Evolutionary conservation across 2,329 filamentous ascomycete species (phyloP).

Genomic region (Triangularia verruculosa): DNA sequence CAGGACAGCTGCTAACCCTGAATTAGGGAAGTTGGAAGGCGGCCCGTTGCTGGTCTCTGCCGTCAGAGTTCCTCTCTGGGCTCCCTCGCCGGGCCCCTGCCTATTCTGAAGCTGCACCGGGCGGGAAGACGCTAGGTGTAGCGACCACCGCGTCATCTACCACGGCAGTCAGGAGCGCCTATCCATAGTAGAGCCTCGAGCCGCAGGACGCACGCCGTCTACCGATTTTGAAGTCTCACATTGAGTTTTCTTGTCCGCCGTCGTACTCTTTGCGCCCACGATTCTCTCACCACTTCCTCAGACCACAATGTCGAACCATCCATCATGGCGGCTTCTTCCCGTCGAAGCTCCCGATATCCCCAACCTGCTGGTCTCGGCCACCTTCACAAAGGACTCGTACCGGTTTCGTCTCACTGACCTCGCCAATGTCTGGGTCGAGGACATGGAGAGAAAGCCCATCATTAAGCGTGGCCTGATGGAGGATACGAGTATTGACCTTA

Average conservation of each 20-base stretch:
- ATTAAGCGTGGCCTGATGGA: slow-evolving; percentile 59
- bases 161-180: background rate
- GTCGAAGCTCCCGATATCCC: slow-evolving; percentile 48
- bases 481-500: slow-evolving; percentile 70
- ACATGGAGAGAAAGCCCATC: slow-evolving; percentile 59
- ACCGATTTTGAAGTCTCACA: background rate
- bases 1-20: background rate
- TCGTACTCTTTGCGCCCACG: background rate
- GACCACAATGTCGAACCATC: slow-evolving; percentile 20
- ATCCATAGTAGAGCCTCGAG: background rate
- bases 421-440: slow-evolving; percentile 70
- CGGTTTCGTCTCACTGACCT: slow-evolving; percentile 67
- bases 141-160: background rate
- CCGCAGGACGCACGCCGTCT: background rate
- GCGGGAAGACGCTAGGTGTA: background rate
- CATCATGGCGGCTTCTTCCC: slow-evolving; percentile 50
- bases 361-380: slow-evolving; percentile 60
- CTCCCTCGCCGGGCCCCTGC: background rate
- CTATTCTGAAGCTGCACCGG: background rate
- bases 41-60: background rate
- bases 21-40: background rate
- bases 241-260: background rate
- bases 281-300: background rate
- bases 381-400: slow-evolving; percentile 55
- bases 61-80: background rate